These are phyloP conservation scores for Cryptosporidium parvum DNA, from an alignment of 169 alveolate species.

Conservation along the genomic window DNA sequence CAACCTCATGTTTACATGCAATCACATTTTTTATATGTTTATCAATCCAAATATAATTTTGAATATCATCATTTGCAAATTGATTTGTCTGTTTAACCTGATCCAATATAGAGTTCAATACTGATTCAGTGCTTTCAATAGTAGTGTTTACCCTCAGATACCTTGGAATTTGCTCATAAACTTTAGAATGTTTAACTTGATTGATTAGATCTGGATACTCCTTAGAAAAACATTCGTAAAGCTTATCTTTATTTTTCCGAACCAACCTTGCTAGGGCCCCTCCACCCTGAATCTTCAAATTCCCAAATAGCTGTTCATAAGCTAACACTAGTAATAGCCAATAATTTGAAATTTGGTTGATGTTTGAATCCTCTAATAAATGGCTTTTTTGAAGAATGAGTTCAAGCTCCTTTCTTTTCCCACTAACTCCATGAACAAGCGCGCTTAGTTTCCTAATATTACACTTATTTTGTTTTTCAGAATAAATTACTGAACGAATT, in stretches of 20 bases:
- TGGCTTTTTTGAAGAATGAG: constrained; percentile 12
- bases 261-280: constrained; percentile 45
- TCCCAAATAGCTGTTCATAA: constrained; percentile 59
- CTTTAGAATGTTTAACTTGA: not conserved
- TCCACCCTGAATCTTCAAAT: constrained; percentile 58
- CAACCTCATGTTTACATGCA: constrained; percentile 33
- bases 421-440: constrained; percentile 27
- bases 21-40: constrained; percentile 24
- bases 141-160: constrained; percentile 61
- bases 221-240: constrained; percentile 9
- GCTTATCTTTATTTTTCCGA: constrained; percentile 48
- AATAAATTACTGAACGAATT: constrained; percentile 39
- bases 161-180: constrained; percentile 53
- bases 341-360: constrained; percentile 12
- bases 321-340: constrained; percentile 43
- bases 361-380: not conserved
- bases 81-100: constrained; percentile 23
- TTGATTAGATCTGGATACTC: constrained; percentile 49
- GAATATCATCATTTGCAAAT: constrained; percentile 1
- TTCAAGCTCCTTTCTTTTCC: constrained; percentile 47
- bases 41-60: constrained; percentile 36
- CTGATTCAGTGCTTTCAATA: constrained; percentile 7
- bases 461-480: constrained; percentile 19
- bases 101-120: constrained; percentile 11
- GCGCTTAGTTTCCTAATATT: constrained; percentile 47